These are phyloP conservation scores for Gossypium schwendimanii DNA, from an alignment of 441 rosid genomes.

Conservation along the genomic window DNA sequence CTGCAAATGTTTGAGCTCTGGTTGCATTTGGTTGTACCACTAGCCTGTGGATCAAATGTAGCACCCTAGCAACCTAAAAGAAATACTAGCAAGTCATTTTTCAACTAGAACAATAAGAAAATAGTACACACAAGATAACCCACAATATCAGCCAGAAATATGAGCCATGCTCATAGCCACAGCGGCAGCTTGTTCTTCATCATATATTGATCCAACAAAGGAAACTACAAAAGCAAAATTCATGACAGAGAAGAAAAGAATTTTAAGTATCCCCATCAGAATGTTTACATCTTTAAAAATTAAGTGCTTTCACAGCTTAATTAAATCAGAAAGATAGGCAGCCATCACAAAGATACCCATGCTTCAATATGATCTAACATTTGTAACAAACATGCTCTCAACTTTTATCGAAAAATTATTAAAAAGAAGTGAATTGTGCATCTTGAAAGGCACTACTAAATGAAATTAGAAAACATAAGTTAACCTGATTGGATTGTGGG, in stretches of 20 bases:
- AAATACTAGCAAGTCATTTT: slow-evolving; percentile 20
- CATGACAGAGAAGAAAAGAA: neutral
- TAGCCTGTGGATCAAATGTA: slow-evolving; percentile 84
- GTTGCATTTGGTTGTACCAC: slow-evolving; percentile 90
- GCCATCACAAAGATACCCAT: neutral
- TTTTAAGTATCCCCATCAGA: neutral
- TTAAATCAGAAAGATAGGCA: slow-evolving; percentile 1
- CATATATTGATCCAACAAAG: slow-evolving; percentile 1
- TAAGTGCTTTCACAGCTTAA: slow-evolving; percentile 3
- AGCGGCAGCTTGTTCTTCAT: neutral
- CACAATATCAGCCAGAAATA: slow-evolving; percentile 5
- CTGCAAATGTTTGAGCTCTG: slow-evolving; percentile 74
- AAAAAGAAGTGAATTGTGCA: neutral
- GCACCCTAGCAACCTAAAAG: slow-evolving; percentile 78
- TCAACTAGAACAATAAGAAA: slow-evolving; percentile 11
- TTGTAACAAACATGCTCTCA: neutral
- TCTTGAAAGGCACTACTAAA: neutral
- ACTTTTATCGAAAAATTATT: neutral
- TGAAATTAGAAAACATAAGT: neutral
- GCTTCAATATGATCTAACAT: neutral
- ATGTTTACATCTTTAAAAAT: neutral
- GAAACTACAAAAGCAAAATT: neutral
- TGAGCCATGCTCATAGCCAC: neutral
- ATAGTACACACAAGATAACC: neutral
- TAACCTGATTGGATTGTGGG: slow-evolving; percentile 96